phyloP scores from a whole-genome alignment of 768 basidiomycete genomes.

The Amanita thiersii region DNA sequence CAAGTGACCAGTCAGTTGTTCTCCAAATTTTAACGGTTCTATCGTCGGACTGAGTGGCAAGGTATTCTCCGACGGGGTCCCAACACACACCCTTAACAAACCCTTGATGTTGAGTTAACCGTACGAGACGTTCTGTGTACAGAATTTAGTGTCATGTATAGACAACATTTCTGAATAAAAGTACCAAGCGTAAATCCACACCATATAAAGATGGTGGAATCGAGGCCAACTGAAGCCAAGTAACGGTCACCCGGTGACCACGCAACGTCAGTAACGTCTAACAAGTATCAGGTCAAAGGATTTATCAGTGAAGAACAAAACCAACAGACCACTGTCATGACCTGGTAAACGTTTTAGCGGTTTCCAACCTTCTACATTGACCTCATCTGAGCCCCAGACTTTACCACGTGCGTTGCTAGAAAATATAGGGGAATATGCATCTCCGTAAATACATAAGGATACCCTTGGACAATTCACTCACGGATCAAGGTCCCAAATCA shows the following conservation, averaged over 20 bases:
- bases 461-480: conserved; percentile 43
- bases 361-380: conserved; percentile 98
- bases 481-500: conserved; percentile 98
- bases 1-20: conserved; percentile 84
- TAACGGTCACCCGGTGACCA: conserved; percentile 93
- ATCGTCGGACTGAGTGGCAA: conserved; percentile 98
- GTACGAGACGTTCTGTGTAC: conserved; percentile 65
- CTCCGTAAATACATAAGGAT: no score
- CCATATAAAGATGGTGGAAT: conserved; percentile 90
- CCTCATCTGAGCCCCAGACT: conserved; percentile 91
- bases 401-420: conserved; percentile 70
- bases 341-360: conserved; percentile 86
- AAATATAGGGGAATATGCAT: no score
- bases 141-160: neutral
- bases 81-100: conserved; percentile 99
- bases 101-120: conserved; percentile 84
- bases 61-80: conserved; percentile 96
- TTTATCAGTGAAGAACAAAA: neutral
- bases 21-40: conserved; percentile 95
- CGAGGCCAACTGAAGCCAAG: conserved; percentile 89
- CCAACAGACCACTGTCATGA: conserved; percentile 78
- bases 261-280: conserved; percentile 92
- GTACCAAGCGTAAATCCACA: conserved; percentile 85
- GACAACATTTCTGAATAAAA: conserved; percentile 12
- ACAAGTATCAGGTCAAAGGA: conserved; percentile 4